Evolutionary conservation across 495 filamentous ascomycete genomes (phyloP), one percentile per base, ranked within the genome.

Genomic region (Cercophora newfieldiana): DNA sequence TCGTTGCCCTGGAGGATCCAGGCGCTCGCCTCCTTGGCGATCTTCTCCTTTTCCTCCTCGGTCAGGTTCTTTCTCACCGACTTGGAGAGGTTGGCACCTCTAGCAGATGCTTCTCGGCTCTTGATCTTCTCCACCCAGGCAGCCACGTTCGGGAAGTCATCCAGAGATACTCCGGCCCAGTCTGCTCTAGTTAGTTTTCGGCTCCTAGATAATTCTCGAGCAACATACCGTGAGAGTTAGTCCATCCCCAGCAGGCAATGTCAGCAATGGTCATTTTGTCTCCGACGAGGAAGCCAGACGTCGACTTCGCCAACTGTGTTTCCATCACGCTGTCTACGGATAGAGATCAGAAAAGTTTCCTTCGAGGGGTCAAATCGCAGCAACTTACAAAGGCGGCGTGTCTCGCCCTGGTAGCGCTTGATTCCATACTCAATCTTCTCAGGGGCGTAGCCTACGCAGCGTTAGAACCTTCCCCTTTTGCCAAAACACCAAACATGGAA

Each of bases 401-500:
- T 90, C 79, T 97, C 94, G 68, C 89, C 90, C 67, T 83, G 81
- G 78, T 97, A 97, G 24, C 94, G 88, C 65, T 89, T 86, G 65
- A 96, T 86, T 60, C 89, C 92, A 77, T 97, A 97, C 68, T 90
- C 81, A 71, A 97, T 93, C 74, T 85, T 90, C 75, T 95, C 91
- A 3, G 94, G 91, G 7, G 93, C 93, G 70, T 95, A 97, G 50
- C 81, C 78, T 82, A 29, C 0, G 0, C n/a, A 3, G 2, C 14
- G 25, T 47, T 22, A 33, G 18, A 21, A 10, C 31, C n/a, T 21
- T 21, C 16, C 16, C 1, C 44, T 7, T 6, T 8, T 24, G 16
- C 8, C 22, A 24, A 16, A 28, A 29, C 21, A 1, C 21, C 4
- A 16, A 65, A 19, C 3, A 30, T 30, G 0, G 7, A 21, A 72